phyloP scores from a whole-genome alignment of 768 basidiomycete genomes.

The Pisolithus tinctorius region DNA sequence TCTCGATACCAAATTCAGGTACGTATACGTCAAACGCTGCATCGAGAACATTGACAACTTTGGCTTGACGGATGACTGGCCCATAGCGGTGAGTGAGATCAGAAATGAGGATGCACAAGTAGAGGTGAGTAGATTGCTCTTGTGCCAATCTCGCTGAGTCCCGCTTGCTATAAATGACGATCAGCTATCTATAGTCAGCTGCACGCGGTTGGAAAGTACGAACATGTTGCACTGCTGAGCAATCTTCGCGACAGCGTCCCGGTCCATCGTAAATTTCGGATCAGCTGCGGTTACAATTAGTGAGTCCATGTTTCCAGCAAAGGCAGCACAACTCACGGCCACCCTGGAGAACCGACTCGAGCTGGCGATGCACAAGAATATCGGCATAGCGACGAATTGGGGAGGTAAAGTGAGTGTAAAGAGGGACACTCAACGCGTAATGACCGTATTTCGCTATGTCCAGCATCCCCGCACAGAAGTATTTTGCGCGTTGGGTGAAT shows the following conservation, averaged over 20 bases:
- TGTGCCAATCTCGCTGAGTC: conserved; percentile 90
- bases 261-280: conserved; percentile 92
- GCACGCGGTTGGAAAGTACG: conserved; percentile 17
- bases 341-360: conserved; percentile 80
- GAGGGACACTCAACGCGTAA: conserved; percentile 81
- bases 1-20: conserved; percentile 97
- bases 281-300: conserved; percentile 38
- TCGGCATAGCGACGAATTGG: conserved; percentile 94
- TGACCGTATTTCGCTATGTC: conserved; percentile 98
- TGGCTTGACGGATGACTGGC: conserved; percentile 92
- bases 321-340: conserved; percentile 39
- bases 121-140: conserved; percentile 94
- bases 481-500: conserved; percentile 92
- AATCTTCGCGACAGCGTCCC: conserved; percentile 94
- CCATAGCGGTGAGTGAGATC: conserved; percentile 94
- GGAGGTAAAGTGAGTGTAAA: conserved; percentile 92
- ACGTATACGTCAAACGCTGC: conserved; percentile 96
- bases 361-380: conserved; percentile 90
- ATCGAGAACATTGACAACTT: conserved; percentile 93
- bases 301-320: conserved; percentile 1
- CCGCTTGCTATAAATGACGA: conserved; percentile 53
- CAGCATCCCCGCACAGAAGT: conserved; percentile 98
- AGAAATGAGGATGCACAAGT: conserved; percentile 89
- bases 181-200: not conserved
- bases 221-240: conserved; percentile 98